Conservation (phyloP, 495 filamentous ascomycete genomes). For the Neurospora pannonica region DNA sequence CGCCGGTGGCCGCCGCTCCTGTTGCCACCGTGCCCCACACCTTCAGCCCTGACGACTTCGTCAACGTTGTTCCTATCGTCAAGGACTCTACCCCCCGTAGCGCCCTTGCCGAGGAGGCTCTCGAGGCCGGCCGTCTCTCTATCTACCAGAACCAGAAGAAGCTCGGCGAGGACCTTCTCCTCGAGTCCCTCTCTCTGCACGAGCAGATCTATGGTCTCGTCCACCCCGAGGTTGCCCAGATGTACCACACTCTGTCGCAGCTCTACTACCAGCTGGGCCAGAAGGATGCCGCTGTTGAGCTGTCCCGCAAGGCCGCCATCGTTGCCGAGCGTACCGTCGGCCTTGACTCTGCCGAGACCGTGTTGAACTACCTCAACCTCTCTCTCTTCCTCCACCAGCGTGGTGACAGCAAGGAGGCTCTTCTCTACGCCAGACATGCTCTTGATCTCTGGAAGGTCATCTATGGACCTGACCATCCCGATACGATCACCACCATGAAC, state of each 20-base stretch:
- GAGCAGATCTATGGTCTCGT: constrained; percentile 99
- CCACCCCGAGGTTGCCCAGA: constrained; percentile 90
- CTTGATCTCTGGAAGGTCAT: constrained; percentile 95
- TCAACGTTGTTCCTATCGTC: constrained; percentile 85
- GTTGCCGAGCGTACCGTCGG: constrained; percentile 91
- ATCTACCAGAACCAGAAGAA: constrained; percentile 92
- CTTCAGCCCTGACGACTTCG: constrained; percentile 75
- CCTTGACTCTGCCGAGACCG: constrained; percentile 86
- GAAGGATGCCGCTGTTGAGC: constrained; percentile 87
- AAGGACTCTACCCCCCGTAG: constrained; percentile 89
- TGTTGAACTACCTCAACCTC: constrained; percentile 90
- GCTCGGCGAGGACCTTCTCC: constrained; percentile 86
- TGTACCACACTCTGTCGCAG: constrained; percentile 91
- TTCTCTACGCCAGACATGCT: constrained; percentile 83
- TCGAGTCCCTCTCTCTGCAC: constrained; percentile 91
- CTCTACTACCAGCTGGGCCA: constrained; percentile 93
- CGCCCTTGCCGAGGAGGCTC: constrained; percentile 83
- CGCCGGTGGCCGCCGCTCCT: constrained; percentile 44
- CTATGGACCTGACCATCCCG: constrained; percentile 86
- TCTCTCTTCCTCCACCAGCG: constrained; percentile 89
- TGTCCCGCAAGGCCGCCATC: constrained; percentile 92
- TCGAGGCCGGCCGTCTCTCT: constrained; percentile 91
- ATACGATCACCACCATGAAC: constrained; percentile 97
- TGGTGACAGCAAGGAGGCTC: constrained; percentile 73
- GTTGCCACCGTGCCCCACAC: constrained; percentile 43